A percentile compares a stretch with the other conserved stretches of the same genome.
Conservation (phyloP, 768 basidiomycete genomes). For the Boletus fagicola region DNA sequence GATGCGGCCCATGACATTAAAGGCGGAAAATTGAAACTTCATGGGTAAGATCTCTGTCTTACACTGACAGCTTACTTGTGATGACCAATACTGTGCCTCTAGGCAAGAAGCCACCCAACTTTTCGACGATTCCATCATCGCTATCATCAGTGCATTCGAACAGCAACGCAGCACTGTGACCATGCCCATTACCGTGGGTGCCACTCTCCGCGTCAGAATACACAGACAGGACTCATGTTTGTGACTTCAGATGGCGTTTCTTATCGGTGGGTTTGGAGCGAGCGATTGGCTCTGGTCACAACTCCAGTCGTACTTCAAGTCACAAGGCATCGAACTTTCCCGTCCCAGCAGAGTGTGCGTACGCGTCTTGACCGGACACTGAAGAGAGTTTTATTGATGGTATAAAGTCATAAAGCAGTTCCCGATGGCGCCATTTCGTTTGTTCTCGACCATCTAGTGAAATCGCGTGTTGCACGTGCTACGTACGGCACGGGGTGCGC, state of each 20-base stretch:
- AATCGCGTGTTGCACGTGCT: constrained; percentile 41
- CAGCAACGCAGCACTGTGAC: constrained; percentile 23
- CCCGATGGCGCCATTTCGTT: constrained; percentile 45
- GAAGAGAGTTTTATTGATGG: not conserved
- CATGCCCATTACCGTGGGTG: constrained; percentile 30
- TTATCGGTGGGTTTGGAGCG: constrained; percentile 53
- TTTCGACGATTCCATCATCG: constrained; percentile 42
- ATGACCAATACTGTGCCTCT: not conserved
- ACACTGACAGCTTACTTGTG: not conserved
- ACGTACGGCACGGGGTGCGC: constrained; percentile 55
- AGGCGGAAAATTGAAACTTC: constrained; percentile 36
- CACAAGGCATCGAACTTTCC: constrained; percentile 38
- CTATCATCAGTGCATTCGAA: constrained; percentile 32
- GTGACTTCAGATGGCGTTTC: constrained; percentile 30
- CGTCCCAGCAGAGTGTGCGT: constrained; percentile 50
- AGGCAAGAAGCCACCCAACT: constrained; percentile 38
- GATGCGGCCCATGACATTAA: constrained; percentile 33
- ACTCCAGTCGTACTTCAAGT: constrained; percentile 37
- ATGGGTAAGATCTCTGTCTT: constrained; percentile 25
- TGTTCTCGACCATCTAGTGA: constrained; percentile 44
- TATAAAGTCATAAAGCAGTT: constrained; percentile 41
- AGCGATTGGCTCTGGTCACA: constrained; percentile 43
- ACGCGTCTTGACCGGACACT: constrained; percentile 4
- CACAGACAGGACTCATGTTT: not conserved
- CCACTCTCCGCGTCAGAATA: not conserved